phyloP scores from a whole-genome alignment of 169 alveolate species.

The Sarcocystis neurona region DNA sequence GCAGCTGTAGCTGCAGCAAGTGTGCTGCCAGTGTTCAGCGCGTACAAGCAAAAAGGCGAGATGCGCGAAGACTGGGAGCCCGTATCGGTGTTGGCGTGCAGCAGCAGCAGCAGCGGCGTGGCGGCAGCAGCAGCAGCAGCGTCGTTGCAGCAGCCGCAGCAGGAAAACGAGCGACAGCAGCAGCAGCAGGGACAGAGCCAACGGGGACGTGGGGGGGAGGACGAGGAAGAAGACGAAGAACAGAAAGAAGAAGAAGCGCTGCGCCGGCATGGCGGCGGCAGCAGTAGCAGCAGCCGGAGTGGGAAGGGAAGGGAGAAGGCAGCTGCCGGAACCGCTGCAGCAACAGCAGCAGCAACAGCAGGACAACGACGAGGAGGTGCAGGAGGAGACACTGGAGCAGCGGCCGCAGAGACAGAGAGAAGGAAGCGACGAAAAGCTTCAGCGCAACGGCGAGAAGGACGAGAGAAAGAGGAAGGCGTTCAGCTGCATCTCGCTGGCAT shows the following conservation, averaged over 20 bases:
- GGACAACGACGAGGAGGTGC: too few relatives aligned
- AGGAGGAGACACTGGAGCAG: too few relatives aligned
- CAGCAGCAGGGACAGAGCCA: neutral
- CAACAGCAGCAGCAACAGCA: neutral
- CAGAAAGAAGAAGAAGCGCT: neutral
- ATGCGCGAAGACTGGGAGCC: too few relatives aligned
- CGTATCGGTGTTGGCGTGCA: neutral
- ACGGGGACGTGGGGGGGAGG: neutral
- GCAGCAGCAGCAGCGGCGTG: neutral
- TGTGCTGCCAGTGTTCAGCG: constrained; percentile 5
- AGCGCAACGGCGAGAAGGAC: too few relatives aligned
- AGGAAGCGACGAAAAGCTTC: too few relatives aligned
- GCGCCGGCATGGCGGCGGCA: neutral
- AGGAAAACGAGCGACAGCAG: neutral
- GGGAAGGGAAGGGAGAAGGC: neutral
- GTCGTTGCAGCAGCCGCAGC: constrained; percentile 1
- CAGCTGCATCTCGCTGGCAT: constrained; percentile 59
- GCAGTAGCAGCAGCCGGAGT: neutral
- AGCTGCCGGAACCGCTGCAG: neutral
- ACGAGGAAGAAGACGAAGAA: neutral
- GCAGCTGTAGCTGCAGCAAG: too few relatives aligned
- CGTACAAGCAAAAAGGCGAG: neutral
- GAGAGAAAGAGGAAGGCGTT: neutral
- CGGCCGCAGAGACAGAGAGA: too few relatives aligned
- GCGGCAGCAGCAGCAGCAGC: constrained; percentile 2